Percentiles rank a stretch among this genome's conserved stretches.
phyloP scores from a whole-genome alignment of 2,329 filamentous ascomycete species.

The Remersonia thermophila region DNA sequence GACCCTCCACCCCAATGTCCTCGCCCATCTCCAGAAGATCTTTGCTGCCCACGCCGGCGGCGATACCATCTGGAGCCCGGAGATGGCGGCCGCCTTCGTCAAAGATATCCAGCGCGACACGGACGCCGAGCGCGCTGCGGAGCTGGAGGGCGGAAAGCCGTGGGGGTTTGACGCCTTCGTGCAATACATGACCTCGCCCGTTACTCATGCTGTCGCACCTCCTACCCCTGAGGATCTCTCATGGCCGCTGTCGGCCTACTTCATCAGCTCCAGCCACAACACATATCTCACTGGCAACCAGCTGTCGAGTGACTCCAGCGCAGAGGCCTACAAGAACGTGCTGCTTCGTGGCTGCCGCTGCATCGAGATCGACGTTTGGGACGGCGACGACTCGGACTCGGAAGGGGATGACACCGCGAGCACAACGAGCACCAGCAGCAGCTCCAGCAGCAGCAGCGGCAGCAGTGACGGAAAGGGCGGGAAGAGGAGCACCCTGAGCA shows the following conservation, averaged over 20 bases:
- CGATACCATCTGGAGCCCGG: conserved; percentile 31
- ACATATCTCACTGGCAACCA: conserved; percentile 87
- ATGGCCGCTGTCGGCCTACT: conserved; percentile 78
- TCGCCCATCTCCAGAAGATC: conserved; percentile 33
- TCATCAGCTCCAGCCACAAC: conserved; percentile 90
- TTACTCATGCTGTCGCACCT: conserved; percentile 31
- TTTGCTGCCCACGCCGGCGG: conserved; percentile 33
- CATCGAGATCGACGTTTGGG: conserved; percentile 93
- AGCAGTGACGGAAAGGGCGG: conserved; percentile 29
- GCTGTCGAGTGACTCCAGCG: conserved; percentile 74
- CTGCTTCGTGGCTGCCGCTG: conserved; percentile 77
- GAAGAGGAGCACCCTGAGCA: conserved; percentile 51
- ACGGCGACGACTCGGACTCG: conserved; percentile 48
- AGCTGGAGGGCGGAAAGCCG: conserved; percentile 16
- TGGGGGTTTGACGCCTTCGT: conserved; percentile 39
- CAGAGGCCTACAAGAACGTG: conserved; percentile 75
- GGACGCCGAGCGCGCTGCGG: conserved; percentile 19
- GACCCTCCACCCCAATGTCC: conserved; percentile 28
- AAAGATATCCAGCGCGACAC: conserved; percentile 33
- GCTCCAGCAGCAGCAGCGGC: conserved; percentile 25
- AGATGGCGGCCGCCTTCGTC: conserved; percentile 34
- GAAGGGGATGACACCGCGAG: conserved; percentile 32
- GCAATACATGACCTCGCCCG: conserved; percentile 42
- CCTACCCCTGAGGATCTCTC: conserved; percentile 43
- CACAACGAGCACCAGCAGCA: conserved; percentile 13